A percentile compares a stretch with the other conserved stretches of the same genome.
Conservation (phyloP, 441 rosid genomes). For the Erysimum cheiri region DNA sequence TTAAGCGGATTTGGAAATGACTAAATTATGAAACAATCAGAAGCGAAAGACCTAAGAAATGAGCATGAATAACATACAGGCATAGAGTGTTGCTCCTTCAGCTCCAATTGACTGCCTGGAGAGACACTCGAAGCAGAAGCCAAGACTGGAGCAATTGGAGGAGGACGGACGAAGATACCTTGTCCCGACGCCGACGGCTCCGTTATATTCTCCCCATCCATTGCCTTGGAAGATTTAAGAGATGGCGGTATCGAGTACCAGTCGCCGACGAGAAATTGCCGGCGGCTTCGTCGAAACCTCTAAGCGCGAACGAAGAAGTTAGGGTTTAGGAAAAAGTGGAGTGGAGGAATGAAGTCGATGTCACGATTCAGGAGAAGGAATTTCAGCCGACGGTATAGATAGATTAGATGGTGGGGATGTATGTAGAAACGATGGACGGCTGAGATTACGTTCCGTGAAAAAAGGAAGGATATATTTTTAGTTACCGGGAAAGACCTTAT, state of each 20-base stretch:
- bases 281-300: constrained; percentile 19
- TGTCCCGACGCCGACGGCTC: constrained; percentile 35
- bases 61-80: constrained; percentile 40
- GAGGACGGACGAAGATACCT: constrained; percentile 20
- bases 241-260: not conserved
- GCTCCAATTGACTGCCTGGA: constrained; percentile 29
- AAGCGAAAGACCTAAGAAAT: constrained; percentile 14
- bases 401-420: not conserved
- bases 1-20: not conserved
- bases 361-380: constrained; percentile 24
- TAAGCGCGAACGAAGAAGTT: constrained; percentile 23
- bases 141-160: constrained; percentile 24
- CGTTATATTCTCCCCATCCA: constrained; percentile 36
- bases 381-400: constrained; percentile 29
- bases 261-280: constrained; percentile 18
- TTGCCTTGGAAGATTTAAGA: constrained; percentile 1
- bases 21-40: not conserved
- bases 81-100: constrained; percentile 39
- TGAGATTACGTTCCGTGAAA: constrained; percentile 21
- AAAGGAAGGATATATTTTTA: constrained; percentile 9
- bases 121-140: constrained; percentile 31
- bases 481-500: not conserved
- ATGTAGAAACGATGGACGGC: constrained; percentile 32
- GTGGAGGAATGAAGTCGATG: constrained; percentile 12
- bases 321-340: constrained; percentile 37